Percentiles rank a stretch among this genome's conserved stretches.
Evolutionary conservation across 371 early-diverging fungal species (phyloP).

Genomic region (Choanephora cucurbitarum): DNA sequence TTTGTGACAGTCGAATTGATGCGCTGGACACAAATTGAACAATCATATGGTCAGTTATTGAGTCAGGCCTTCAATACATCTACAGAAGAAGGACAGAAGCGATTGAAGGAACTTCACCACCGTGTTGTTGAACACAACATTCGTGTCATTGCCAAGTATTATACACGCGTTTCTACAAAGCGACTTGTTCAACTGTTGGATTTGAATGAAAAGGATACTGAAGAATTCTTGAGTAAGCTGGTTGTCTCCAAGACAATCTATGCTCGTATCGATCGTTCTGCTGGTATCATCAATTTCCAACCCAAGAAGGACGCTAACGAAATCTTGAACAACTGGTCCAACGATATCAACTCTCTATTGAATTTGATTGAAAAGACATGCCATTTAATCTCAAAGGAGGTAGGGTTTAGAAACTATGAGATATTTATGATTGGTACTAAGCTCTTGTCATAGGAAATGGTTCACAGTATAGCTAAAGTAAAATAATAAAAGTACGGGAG

Average conservation of each 20-base stretch:
- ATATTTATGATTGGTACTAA: neutral
- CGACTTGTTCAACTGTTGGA: slow-evolving; percentile 53
- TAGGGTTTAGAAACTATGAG: slow-evolving; percentile 12
- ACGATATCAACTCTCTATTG: slow-evolving; percentile 84
- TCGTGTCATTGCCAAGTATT: slow-evolving; percentile 94
- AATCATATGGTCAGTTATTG: slow-evolving; percentile 78
- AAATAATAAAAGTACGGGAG: slow-evolving; percentile 27
- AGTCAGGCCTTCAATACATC: slow-evolving; percentile 68
- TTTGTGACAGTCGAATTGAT: slow-evolving; percentile 92
- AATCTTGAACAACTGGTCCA: slow-evolving; percentile 91
- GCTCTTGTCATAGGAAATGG: slow-evolving; percentile 62
- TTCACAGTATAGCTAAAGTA: slow-evolving; percentile 74
- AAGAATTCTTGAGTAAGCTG: slow-evolving; percentile 88
- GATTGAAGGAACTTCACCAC: slow-evolving; percentile 85
- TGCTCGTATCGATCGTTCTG: slow-evolving; percentile 93
- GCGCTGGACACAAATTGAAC: slow-evolving; percentile 92
- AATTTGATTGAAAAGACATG: slow-evolving; percentile 93
- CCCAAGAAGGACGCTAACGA: slow-evolving; percentile 84
- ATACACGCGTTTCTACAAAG: slow-evolving; percentile 83
- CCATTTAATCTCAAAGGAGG: slow-evolving; percentile 95
- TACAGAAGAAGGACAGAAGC: slow-evolving; percentile 77
- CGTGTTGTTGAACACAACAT: slow-evolving; percentile 98
- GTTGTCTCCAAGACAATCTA: slow-evolving; percentile 94
- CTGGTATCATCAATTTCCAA: slow-evolving; percentile 88
- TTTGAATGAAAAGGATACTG: slow-evolving; percentile 69